Evolutionary conservation across 2,329 filamentous ascomycete species (phyloP).

Genomic region (Colletotrichum sp.): DNA sequence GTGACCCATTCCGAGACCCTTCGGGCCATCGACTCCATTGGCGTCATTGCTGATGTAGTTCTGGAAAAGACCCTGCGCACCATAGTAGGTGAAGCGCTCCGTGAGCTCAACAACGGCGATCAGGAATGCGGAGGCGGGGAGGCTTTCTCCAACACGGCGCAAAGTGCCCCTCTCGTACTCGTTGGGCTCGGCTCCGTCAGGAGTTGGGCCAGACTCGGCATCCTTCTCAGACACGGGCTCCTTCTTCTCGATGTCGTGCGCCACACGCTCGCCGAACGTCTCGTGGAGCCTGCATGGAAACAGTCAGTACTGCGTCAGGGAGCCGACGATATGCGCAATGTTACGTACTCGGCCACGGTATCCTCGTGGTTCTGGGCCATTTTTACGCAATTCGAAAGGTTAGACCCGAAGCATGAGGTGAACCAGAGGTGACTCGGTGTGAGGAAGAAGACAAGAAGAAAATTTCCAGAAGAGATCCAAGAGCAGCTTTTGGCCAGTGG

Average conservation of each 20-base stretch:
- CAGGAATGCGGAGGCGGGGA: constrained; percentile 60
- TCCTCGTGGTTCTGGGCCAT: constrained; percentile 40
- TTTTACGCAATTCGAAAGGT: constrained; percentile 12
- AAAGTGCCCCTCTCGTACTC: constrained; percentile 54
- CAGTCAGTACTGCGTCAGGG: background rate
- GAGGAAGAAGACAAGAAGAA: background rate
- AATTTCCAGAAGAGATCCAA: background rate
- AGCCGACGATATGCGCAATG: background rate
- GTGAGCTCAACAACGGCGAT: constrained; percentile 61
- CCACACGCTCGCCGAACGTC: constrained; percentile 28
- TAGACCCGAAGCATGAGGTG: background rate
- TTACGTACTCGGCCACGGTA: constrained; percentile 35
- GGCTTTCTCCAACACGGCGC: constrained; percentile 58
- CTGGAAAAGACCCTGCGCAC: constrained; percentile 58
- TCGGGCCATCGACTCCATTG: constrained; percentile 42
- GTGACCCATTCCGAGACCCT: constrained; percentile 60
- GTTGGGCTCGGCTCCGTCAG: constrained; percentile 58
- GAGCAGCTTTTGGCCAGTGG: background rate
- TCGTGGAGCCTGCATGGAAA: constrained; percentile 30
- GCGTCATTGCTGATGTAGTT: constrained; percentile 53
- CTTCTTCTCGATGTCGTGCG: constrained; percentile 28
- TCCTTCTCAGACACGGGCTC: constrained; percentile 9
- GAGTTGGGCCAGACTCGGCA: constrained; percentile 32
- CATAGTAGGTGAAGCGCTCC: constrained; percentile 66
- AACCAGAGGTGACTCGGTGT: background rate